Conservation (phyloP, 495 filamentous ascomycete genomes). For the Penicillium lividum region DNA sequence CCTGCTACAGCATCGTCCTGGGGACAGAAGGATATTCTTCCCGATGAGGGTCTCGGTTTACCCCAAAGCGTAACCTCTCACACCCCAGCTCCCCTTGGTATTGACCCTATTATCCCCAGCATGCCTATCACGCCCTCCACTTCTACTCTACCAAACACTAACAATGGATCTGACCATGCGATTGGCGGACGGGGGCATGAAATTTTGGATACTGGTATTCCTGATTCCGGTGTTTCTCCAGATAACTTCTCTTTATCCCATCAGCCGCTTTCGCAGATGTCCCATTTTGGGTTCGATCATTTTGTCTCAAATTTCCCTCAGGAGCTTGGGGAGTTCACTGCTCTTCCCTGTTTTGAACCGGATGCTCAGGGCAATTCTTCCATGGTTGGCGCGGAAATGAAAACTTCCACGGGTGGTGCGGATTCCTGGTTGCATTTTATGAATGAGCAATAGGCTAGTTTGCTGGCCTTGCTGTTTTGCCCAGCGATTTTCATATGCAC, state of each 20-base stretch:
- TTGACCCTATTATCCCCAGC: slow-evolving; percentile 12
- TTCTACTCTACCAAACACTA: slow-evolving; percentile 10
- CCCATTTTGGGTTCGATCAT: slow-evolving; percentile 46
- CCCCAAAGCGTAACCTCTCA: slow-evolving; percentile 18
- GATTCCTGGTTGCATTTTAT: slow-evolving; percentile 47
- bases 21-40: slow-evolving; percentile 22
- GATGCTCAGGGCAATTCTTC: slow-evolving; percentile 33
- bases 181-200: slow-evolving; percentile 16
- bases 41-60: slow-evolving; percentile 23
- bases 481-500: neutral
- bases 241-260: slow-evolving; percentile 37
- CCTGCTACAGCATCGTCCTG: slow-evolving; percentile 27
- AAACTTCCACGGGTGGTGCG: slow-evolving; percentile 22
- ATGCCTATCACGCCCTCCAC: slow-evolving; percentile 23
- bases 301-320: slow-evolving; percentile 51
- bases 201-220: slow-evolving; percentile 25
- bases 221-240: slow-evolving; percentile 26
- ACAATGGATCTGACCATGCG: slow-evolving; percentile 17
- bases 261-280: slow-evolving; percentile 35
- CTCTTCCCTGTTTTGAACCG: slow-evolving; percentile 48
- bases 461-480: neutral
- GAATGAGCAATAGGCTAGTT: slow-evolving; percentile 27
- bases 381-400: slow-evolving; percentile 27
- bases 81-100: slow-evolving; percentile 9
- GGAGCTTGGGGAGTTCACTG: slow-evolving; percentile 49